A percentile compares a stretch with the other conserved stretches of the same genome.
Conservation (phyloP, 805 yeast species). For the Yamadazyma sp. region DNA sequence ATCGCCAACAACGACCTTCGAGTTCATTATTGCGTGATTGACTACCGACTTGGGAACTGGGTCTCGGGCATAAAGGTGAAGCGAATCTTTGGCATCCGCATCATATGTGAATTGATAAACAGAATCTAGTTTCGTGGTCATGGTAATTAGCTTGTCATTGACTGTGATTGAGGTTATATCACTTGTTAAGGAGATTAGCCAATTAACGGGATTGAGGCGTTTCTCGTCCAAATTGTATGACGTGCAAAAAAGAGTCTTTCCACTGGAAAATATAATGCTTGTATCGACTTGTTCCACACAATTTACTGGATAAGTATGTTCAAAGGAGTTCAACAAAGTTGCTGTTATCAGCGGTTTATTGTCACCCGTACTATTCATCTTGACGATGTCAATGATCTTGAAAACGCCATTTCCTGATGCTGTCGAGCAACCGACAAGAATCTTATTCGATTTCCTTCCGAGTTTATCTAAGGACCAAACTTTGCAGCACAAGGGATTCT, state of each 20-base stretch:
- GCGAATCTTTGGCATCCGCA: constrained; percentile 8
- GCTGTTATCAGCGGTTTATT: constrained; percentile 20
- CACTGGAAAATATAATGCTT: constrained; percentile 34
- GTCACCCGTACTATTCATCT: constrained; percentile 17
- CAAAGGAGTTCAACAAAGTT: constrained; percentile 33
- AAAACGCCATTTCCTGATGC: constrained; percentile 25
- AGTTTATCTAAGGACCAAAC: constrained; percentile 36
- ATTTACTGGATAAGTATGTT: constrained; percentile 31
- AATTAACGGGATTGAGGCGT: constrained; percentile 27
- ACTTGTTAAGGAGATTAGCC: constrained; percentile 29
- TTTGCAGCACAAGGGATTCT: constrained; percentile 30
- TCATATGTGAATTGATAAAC: constrained; percentile 26
- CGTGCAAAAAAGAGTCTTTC: constrained; percentile 29
- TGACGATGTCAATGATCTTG: constrained; percentile 35
- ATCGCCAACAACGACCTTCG: constrained; percentile 32
- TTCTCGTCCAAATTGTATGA: constrained; percentile 33
- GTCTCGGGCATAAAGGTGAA: constrained; percentile 26
- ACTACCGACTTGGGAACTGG: constrained; percentile 33
- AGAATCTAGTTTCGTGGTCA: constrained; percentile 37
- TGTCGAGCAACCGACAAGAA: constrained; percentile 21
- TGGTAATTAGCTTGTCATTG: constrained; percentile 20
- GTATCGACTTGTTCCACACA: constrained; percentile 34
- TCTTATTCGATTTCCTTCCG: constrained; percentile 33
- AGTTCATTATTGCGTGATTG: constrained; percentile 26
- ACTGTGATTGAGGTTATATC: constrained; percentile 27